phyloP scores from a whole-genome alignment of 1,284 basidiomycete genomes.

The Polyporus tsugae region DNA sequence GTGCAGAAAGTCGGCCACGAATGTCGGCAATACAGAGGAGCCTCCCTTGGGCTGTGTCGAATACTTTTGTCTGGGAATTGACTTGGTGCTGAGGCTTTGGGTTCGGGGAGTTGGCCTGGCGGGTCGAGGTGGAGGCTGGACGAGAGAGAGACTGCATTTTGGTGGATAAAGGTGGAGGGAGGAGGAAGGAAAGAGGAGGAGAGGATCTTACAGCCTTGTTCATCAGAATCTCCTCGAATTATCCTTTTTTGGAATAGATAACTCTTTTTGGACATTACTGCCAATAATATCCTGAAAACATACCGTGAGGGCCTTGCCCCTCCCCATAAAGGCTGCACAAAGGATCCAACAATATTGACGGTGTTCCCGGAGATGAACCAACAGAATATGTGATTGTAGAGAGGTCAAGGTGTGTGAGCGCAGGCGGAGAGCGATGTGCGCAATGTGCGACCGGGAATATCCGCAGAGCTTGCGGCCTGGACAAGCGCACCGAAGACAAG shows the following conservation, averaged over 20 bases:
- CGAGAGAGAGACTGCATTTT: slow-evolving; percentile 54
- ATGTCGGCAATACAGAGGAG: slow-evolving; percentile 98
- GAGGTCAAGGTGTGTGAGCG: neutral
- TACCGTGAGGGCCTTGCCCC: neutral
- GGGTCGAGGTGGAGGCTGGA: slow-evolving; percentile 65
- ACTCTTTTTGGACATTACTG: neutral
- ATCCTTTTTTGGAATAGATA: slow-evolving; percentile 2
- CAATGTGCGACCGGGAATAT: slow-evolving; percentile 23
- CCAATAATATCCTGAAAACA: neutral
- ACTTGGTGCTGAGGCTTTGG: slow-evolving; percentile 60
- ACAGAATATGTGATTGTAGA: no score
- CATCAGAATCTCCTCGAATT: slow-evolving; percentile 13
- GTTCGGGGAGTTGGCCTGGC: slow-evolving; percentile 61
- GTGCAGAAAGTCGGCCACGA: slow-evolving; percentile 84
- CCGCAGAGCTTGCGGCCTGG: slow-evolving; percentile 22
- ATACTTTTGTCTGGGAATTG: slow-evolving; percentile 80
- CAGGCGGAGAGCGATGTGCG: neutral
- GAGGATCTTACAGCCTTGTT: slow-evolving; percentile 1
- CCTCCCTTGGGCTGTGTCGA: slow-evolving; percentile 82
- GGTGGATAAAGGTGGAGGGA: slow-evolving; percentile 22
- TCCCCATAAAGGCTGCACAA: neutral
- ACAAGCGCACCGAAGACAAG: slow-evolving; percentile 15
- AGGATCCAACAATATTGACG: neutral
- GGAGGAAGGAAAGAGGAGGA: neutral
- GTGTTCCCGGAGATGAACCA: slow-evolving; percentile 1